These are phyloP conservation scores for Nasturtium officinale DNA, from an alignment of 345 rosid genomes.

Conservation along the genomic window DNA sequence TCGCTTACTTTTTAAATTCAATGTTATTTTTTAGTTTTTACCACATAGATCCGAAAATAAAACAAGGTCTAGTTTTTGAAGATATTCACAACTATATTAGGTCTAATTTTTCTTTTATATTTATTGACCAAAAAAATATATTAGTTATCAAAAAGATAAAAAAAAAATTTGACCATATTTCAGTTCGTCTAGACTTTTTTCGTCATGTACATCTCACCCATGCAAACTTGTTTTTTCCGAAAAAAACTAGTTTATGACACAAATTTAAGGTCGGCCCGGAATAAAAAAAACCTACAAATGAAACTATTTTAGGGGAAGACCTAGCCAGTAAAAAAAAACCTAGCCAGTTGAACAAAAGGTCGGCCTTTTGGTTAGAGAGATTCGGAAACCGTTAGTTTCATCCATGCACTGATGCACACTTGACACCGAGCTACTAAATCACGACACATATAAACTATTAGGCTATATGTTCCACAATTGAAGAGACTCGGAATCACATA, in stretches of 20 bases:
- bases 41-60: background rate
- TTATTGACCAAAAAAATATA: too few species aligned
- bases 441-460: background rate
- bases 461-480: background rate
- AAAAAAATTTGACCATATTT: background rate
- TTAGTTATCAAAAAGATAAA: too few species aligned
- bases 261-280: too few species aligned
- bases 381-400: background rate
- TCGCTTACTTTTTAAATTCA: background rate
- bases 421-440: too few species aligned
- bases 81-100: background rate
- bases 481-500: background rate
- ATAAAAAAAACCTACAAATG: too few species aligned
- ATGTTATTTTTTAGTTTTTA: background rate
- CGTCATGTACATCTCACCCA: background rate
- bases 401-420: background rate
- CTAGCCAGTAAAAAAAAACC: too few species aligned
- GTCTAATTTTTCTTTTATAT: background rate
- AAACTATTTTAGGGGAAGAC: too few species aligned
- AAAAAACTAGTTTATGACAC: too few species aligned
- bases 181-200: background rate
- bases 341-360: too few species aligned
- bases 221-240: background rate
- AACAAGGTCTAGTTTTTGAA: background rate
- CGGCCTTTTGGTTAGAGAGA: too few species aligned